These are phyloP conservation scores for Bonia amplexicaulis DNA, from an alignment of 176 grass and related monocot genomes.

Conservation along the genomic window DNA sequence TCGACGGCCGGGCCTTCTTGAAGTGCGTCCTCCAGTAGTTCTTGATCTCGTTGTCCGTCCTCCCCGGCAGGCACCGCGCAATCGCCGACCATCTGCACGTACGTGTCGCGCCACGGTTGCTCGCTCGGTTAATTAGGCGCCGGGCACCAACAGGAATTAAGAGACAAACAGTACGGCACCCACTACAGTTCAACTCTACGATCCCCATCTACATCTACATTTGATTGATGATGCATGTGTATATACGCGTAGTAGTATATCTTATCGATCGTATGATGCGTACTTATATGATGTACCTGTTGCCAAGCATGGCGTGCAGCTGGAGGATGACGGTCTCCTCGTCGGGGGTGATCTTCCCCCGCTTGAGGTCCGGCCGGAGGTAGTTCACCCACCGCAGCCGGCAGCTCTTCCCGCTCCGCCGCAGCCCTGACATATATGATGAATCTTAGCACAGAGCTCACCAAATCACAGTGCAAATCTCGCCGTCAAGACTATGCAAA, in stretches of 20 bases:
- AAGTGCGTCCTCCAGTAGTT: slow-evolving; percentile 99
- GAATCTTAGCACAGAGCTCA: not conserved
- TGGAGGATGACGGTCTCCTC: slow-evolving; percentile 88
- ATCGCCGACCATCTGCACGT: slow-evolving; percentile 90
- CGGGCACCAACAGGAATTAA: not conserved
- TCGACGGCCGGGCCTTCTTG: slow-evolving; percentile 66
- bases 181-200: not conserved
- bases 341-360: slow-evolving; percentile 86
- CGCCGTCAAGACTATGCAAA: not conserved
- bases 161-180: not conserved
- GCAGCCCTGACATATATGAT: slow-evolving; percentile 32
- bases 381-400: slow-evolving; percentile 96
- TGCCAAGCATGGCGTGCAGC: slow-evolving; percentile 83
- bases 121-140: slow-evolving; percentile 34
- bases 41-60: slow-evolving; percentile 99
- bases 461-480: not conserved
- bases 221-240: not conserved
- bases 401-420: slow-evolving; percentile 89
- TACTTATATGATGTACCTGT: slow-evolving; percentile 42
- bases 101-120: not conserved
- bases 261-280: not conserved
- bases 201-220: not conserved
- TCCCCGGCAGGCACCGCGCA: slow-evolving; percentile 84
- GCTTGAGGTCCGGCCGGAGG: slow-evolving; percentile 89
- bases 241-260: too few species aligned